Base-by-base conservation (phyloP, 1,284 basidiomycete genomes). In the Austroboletus olivaceoglutinosus region DNA sequence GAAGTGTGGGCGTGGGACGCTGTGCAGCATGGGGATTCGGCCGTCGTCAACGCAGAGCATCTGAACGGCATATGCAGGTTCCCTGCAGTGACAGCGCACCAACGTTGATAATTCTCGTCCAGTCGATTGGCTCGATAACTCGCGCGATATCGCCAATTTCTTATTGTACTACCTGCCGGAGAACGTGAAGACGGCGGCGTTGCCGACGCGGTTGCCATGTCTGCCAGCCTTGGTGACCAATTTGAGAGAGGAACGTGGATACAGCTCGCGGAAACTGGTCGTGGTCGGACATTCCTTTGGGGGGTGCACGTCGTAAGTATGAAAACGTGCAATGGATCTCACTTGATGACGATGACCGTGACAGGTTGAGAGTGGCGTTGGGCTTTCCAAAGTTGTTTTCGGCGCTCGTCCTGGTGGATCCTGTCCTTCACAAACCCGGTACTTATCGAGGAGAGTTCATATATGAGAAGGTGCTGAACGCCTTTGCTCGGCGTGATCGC, bases 251-350 rank as follows among this genome's bases (percentile, higher is more conserved):
- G 55, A 58, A 11, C 56, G 65, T 25, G 82, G 87, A 4, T 77
- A 81, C 59, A 50, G 44, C 4, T 55, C 68, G 21, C 76, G 83
- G 16, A 77, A 61, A 12, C 61, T 91, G 4, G 70, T 93, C 21
- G 81, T 76, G 2, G 68, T 93, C 3, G 93, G 91, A 0, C 92
- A 97, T 65, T 94, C 91, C 0, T 85, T 89, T 52, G 89, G 91
- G 23, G 91, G 87, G 2, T 85, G 82, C 55, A 80, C 81, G 4
- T 74, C 78, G 86, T 89, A 62, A 64, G 82, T 70, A 27, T 29
- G 10, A 13, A 5, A n/a, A 5, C 13, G 25, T 7, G 25, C 15
- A 8, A 16, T 23, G 19, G 27, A 34, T 16, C 31, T 34, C 22
- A 13, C 3, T 30, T 27, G n/a, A 36, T 48, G 21, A 48, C 39